Conservation (phyloP, 2,329 filamentous ascomycete species). For the Diaporthe australafricana region DNA sequence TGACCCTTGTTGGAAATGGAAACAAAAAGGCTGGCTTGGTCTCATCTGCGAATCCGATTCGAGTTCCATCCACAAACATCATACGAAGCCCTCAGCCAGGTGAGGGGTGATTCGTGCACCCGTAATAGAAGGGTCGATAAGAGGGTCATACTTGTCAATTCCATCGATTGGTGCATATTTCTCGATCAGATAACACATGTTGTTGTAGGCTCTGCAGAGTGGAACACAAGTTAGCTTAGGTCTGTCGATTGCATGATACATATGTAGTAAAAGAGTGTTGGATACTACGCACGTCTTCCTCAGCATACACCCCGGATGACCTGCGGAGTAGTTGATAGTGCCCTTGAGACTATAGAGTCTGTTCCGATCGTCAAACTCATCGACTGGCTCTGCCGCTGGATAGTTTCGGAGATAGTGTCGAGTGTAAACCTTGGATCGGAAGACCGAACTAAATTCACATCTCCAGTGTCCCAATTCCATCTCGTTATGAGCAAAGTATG, state of each 20-base stretch:
- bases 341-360: slow-evolving; percentile 28
- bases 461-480: slow-evolving; percentile 48
- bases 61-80: too few species aligned
- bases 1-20: too few species aligned
- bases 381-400: slow-evolving; percentile 18
- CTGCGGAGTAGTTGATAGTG: slow-evolving; percentile 10
- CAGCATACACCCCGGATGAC: background rate
- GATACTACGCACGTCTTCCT: background rate
- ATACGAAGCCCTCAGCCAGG: background rate
- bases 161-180: slow-evolving; percentile 39
- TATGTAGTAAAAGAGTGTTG: background rate
- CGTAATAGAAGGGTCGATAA: slow-evolving; percentile 32
- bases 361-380: slow-evolving; percentile 33
- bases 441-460: slow-evolving; percentile 33
- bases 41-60: too few species aligned
- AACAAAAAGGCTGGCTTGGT: too few species aligned
- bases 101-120: slow-evolving; percentile 18
- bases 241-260: background rate
- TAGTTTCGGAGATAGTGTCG: slow-evolving; percentile 28
- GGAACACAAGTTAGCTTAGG: background rate
- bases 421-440: background rate
- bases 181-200: slow-evolving; percentile 40
- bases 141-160: slow-evolving; percentile 37
- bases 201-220: slow-evolving; percentile 36
- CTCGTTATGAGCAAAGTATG: slow-evolving; percentile 47